Base-by-base conservation (phyloP, 2,329 filamentous ascomycete genomes). In the Basipetospora sp. region DNA sequence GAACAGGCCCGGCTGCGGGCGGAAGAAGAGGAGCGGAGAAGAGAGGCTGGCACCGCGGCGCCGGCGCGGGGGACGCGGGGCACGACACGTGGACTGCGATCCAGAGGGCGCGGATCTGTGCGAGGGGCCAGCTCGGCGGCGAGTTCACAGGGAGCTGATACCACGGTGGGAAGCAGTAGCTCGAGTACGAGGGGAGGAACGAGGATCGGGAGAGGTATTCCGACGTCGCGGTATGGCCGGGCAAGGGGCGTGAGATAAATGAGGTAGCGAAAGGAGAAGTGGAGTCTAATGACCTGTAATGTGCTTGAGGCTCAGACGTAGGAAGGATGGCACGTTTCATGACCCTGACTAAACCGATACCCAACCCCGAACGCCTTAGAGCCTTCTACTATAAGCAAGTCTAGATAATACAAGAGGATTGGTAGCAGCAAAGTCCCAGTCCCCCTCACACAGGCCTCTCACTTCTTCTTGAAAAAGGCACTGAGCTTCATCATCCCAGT, bases 401-500 rank as follows among this genome's bases (percentile, higher is more conserved):
- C n/a, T n/a, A n/a, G n/a, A n/a, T n/a, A n/a, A n/a, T n/a, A n/a
- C n/a, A n/a, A n/a, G n/a, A n/a, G n/a, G n/a, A n/a, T n/a, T n/a
- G n/a, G n/a, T n/a, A n/a, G n/a, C n/a, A n/a, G n/a, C n/a, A n/a
- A n/a, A n/a, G n/a, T n/a, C n/a, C n/a, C n/a, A n/a, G n/a, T n/a
- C n/a, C n/a, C n/a, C n/a, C n/a, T n/a, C n/a, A n/a, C n/a, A n/a
- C n/a, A n/a, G n/a, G n/a, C n/a, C n/a, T n/a, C n/a, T 47, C 43
- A 52, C 44, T 71, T 72, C 60, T 88, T 92, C 42, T 75, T 75
- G 57, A 98, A 98, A 60, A 98, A 98, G 43, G 78, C 73, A 53
- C 83, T 94, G 71, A 98, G 72, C 65, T 96, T 98, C 69, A 82
- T 90, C 90, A 98, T 98, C 2, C 90, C 90, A 16, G 62, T 74